These are phyloP conservation scores for Metroxylon sagu DNA, from an alignment of 176 grass and related monocot genomes.

Conservation along the genomic window DNA sequence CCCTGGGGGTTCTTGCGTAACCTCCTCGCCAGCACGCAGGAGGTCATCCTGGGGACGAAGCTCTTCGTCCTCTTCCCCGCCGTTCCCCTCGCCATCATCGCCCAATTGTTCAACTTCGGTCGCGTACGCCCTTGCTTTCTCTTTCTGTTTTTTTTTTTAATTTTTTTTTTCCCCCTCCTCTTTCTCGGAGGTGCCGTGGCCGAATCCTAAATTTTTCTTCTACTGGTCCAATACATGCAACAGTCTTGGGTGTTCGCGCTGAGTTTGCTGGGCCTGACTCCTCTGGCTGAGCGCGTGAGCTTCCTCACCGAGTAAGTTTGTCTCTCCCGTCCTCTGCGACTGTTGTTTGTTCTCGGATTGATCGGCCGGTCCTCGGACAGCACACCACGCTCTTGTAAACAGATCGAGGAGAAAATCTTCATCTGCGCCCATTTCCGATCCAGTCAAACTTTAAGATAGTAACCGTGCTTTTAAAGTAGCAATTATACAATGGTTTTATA, in stretches of 20 bases:
- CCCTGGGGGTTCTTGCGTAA: slow-evolving; percentile 31
- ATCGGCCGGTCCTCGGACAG: no score
- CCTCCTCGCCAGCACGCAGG: slow-evolving; percentile 65
- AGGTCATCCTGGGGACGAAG: slow-evolving; percentile 88
- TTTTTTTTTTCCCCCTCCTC: neutral
- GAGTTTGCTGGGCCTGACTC: slow-evolving; percentile 66
- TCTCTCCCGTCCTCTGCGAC: neutral
- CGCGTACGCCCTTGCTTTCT: slow-evolving; percentile 14
- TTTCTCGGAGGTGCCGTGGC: no score
- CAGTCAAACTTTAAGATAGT: no score
- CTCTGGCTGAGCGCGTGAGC: slow-evolving; percentile 90
- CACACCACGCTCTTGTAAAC: no score
- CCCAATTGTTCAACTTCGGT: slow-evolving; percentile 37
- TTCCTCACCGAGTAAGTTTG: slow-evolving; percentile 84
- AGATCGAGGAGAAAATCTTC: no score
- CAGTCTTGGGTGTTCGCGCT: slow-evolving; percentile 78
- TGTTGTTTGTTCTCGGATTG: neutral
- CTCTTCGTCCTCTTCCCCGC: slow-evolving; percentile 67
- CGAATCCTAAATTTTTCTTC: no score
- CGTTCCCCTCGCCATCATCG: slow-evolving; percentile 59
- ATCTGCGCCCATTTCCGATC: no score
- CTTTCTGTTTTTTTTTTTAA: neutral
- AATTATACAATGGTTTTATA: no score
- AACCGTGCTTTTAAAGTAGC: no score
- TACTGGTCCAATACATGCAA: neutral